phyloP scores from a whole-genome alignment of 2,329 filamentous ascomycete species.

The Diaporthe capsici region DNA sequence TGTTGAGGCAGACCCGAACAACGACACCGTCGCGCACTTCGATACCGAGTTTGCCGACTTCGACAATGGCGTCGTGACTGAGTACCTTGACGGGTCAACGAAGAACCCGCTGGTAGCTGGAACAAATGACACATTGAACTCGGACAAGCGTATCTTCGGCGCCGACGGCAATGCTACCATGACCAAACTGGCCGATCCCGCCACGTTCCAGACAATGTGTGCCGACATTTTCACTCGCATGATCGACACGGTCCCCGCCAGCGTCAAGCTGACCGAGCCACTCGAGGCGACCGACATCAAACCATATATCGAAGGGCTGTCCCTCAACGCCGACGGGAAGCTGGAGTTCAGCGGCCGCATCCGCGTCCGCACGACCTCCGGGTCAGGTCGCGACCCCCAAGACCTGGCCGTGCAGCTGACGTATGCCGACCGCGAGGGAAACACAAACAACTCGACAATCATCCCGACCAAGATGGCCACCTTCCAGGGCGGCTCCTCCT shows the following conservation, averaged over 20 bases:
- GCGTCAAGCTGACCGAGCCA: conserved; percentile 48
- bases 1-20: conserved; percentile 49
- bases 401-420: conserved; percentile 47
- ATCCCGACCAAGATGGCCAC: conserved; percentile 20
- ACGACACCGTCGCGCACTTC: conserved; percentile 51
- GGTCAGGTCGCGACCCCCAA: conserved; percentile 42
- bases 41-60: conserved; percentile 52
- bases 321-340: conserved; percentile 46
- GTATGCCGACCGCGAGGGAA: conserved; percentile 41
- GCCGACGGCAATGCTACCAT: conserved; percentile 61
- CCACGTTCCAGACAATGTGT: conserved; percentile 54
- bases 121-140: conserved; percentile 54
- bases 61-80: conserved; percentile 59
- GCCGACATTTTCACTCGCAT: conserved; percentile 51
- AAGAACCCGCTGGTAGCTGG: conserved; percentile 59
- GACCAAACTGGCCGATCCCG: conserved; percentile 52
- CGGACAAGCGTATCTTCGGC: conserved; percentile 59
- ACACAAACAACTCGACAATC: conserved; percentile 6
- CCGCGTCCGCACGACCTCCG: conserved; percentile 44
- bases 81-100: conserved; percentile 58
- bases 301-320: conserved; percentile 49
- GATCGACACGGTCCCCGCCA: conserved; percentile 53
- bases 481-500: conserved; percentile 44
- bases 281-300: conserved; percentile 51
- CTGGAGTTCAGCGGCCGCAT: conserved; percentile 48